Percentiles rank a stretch among this genome's conserved stretches.
Conservation (phyloP, 306 rosid genomes). For the Mucuna pruriens region DNA sequence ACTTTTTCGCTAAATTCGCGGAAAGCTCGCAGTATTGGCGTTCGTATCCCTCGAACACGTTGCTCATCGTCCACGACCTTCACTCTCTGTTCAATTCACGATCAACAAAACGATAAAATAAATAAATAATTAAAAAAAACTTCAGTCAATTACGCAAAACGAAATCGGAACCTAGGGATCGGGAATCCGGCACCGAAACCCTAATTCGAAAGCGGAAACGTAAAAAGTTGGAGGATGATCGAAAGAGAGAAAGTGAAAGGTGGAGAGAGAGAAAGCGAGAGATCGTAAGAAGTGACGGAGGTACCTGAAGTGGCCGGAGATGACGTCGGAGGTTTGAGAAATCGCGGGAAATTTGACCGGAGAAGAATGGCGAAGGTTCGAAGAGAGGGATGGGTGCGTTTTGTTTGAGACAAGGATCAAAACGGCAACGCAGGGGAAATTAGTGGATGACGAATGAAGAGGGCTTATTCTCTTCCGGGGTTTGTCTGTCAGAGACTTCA, state of each 20-base stretch:
- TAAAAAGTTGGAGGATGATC: constrained; percentile 16
- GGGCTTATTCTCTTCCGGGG: not conserved
- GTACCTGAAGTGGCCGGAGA: constrained; percentile 42
- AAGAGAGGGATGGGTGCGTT: constrained; percentile 33
- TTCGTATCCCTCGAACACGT: constrained; percentile 84
- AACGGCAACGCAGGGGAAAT: constrained; percentile 42
- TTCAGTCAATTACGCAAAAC: not conserved
- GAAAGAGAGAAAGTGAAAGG: not conserved
- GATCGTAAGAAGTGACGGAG: not conserved
- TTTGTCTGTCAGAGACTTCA: not conserved
- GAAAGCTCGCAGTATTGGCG: constrained; percentile 90
- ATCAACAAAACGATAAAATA: constrained; percentile 22
- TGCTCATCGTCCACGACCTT: constrained; percentile 64
- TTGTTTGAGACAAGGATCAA: constrained; percentile 6
- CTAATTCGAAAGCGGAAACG: constrained; percentile 15
- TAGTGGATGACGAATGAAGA: constrained; percentile 1
- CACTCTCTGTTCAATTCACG: constrained; percentile 37
- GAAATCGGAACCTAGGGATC: constrained; percentile 21
- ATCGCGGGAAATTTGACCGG: constrained; percentile 41
- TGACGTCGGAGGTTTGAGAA: constrained; percentile 15
- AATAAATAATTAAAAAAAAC: not conserved
- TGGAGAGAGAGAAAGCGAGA: not conserved
- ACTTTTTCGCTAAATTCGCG: constrained; percentile 73
- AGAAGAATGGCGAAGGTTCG: constrained; percentile 22
- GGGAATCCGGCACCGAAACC: constrained; percentile 23